Conservation (phyloP, 129 eudicot species). For the Apium graveolens region DNA sequence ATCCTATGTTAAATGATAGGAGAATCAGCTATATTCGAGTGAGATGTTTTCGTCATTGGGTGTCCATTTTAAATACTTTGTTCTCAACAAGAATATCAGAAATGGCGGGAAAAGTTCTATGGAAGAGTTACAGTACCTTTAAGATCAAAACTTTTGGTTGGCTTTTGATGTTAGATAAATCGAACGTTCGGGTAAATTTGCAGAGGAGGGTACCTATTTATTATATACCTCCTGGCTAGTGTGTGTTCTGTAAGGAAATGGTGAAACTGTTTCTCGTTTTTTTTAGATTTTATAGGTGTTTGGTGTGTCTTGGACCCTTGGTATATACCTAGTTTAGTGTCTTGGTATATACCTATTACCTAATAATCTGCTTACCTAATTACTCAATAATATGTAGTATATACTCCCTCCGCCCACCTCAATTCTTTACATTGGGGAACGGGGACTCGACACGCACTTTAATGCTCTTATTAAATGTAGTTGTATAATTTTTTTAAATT, state of each 20-base stretch:
- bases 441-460: no score
- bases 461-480: no score
- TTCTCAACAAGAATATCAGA: background rate
- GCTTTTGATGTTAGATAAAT: background rate
- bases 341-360: background rate
- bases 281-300: background rate
- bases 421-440: no score
- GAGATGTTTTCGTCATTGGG: background rate
- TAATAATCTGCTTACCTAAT: background rate
- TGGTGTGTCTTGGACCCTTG: background rate
- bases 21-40: background rate
- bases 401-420: no score
- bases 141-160: background rate
- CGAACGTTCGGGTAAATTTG: background rate
- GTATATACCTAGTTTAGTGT: background rate
- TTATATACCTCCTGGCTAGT: background rate
- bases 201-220: background rate
- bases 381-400: background rate
- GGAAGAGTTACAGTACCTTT: background rate
- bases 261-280: background rate
- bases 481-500: no score
- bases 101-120: background rate
- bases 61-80: background rate
- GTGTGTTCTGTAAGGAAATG: background rate
- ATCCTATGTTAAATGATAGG: background rate